phyloP scores from a whole-genome alignment of 768 basidiomycete genomes.

The Leccinum subgranulosum region DNA sequence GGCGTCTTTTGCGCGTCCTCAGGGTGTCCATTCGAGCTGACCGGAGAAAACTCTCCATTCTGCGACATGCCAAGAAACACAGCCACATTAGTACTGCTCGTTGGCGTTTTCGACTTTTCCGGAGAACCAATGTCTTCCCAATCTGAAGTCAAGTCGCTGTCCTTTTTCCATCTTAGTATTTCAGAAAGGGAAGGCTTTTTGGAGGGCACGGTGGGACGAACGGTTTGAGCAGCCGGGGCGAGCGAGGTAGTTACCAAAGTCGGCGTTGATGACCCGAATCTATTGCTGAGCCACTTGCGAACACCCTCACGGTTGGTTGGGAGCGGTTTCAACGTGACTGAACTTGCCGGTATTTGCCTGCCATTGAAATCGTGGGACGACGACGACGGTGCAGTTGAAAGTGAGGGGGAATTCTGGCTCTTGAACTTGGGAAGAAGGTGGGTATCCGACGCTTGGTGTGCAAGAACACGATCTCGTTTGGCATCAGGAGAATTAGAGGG shows the following conservation, averaged over 20 bases:
- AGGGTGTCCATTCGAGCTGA: conserved; percentile 27
- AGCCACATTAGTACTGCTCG: conserved; percentile 41
- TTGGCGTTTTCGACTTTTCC: conserved; percentile 47
- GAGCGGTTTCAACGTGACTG: conserved; percentile 42
- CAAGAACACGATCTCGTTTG: conserved; percentile 57
- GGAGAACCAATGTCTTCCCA: conserved; percentile 60
- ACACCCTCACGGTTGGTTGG: conserved; percentile 78
- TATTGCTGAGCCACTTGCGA: conserved; percentile 72
- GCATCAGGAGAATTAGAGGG: conserved; percentile 48
- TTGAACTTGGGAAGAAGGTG: conserved; percentile 57
- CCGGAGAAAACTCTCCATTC: conserved; percentile 30
- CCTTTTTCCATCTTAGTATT: conserved; percentile 54
- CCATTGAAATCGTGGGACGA: conserved; percentile 49
- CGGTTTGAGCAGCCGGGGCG: conserved; percentile 31
- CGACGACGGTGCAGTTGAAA: conserved; percentile 43
- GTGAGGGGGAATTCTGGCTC: conserved; percentile 36
- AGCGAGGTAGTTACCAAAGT: conserved; percentile 37
- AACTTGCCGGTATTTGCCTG: conserved; percentile 32
- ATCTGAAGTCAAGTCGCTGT: conserved; percentile 52
- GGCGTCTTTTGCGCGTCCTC: conserved; percentile 35
- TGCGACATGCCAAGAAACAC: conserved; percentile 24
- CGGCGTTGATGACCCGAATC: conserved; percentile 46
- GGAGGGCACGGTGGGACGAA: conserved; percentile 37
- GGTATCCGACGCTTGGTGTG: conserved; percentile 69
- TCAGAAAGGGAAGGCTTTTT: conserved; percentile 72